Conservation (phyloP, 805 yeast species). For the Vanderwaltozyma verrucispora region DNA sequence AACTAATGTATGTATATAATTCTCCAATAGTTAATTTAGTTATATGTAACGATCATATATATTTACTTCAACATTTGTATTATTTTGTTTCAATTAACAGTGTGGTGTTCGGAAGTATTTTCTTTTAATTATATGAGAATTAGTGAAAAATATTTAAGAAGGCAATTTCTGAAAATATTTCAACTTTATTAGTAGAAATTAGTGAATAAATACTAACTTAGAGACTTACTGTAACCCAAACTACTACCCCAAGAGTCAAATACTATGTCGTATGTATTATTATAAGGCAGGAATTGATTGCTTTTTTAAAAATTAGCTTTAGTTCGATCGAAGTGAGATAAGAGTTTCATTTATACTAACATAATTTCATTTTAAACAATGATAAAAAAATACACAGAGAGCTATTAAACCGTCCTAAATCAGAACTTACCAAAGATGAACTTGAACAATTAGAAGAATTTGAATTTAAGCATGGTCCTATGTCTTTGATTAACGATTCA, state of each 20-base stretch:
- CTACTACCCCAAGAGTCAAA: not conserved
- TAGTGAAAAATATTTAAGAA: too few relatives aligned
- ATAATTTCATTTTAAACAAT: not conserved
- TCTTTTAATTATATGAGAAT: not conserved
- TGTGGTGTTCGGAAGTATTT: not conserved
- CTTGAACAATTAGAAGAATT: slow-evolving; percentile 76
- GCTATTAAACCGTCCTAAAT: slow-evolving; percentile 58
- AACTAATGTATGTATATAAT: not conserved
- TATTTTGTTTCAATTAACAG: too few relatives aligned
- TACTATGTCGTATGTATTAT: slow-evolving; percentile 4
- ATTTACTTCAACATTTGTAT: not conserved
- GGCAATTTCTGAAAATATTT: not conserved
- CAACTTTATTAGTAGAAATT: too few relatives aligned
- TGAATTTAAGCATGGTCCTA: slow-evolving; percentile 85
- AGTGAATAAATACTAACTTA: too few relatives aligned
- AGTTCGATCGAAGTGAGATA: too few relatives aligned
- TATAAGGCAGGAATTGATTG: not conserved
- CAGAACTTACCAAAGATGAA: slow-evolving; percentile 73
- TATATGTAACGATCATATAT: not conserved
- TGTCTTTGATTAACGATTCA: slow-evolving; percentile 78
- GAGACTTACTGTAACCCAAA: too few relatives aligned
- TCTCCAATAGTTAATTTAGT: not conserved
- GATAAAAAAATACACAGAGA: slow-evolving; percentile 35
- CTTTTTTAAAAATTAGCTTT: not conserved
- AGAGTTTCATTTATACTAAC: too few relatives aligned